A percentile compares a stretch with the other conserved stretches of the same genome.
These are phyloP conservation scores for Elaeagnus macrophylla DNA, from an alignment of 306 rosid genomes.

Conservation along the genomic window DNA sequence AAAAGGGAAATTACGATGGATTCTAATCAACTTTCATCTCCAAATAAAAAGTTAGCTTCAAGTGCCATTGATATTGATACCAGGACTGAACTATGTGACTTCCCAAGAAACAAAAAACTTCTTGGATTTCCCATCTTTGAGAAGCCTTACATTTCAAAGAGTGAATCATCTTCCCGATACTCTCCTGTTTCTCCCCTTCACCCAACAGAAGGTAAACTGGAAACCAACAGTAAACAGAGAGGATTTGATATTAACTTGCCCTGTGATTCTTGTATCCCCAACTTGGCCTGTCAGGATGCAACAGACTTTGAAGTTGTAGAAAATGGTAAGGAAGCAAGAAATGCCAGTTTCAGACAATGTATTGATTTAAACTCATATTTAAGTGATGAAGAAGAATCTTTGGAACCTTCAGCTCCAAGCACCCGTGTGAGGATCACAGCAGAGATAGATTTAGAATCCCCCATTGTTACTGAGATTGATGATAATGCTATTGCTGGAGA, in stretches of 20 bases:
- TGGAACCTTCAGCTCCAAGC: conserved; percentile 30
- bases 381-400: conserved; percentile 62
- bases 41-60: conserved; percentile 30
- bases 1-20: conserved; percentile 38
- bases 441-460: conserved; percentile 75
- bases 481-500: conserved; percentile 38
- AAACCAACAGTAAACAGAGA: conserved; percentile 27
- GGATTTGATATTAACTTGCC: conserved; percentile 79
- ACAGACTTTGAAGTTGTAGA: conserved; percentile 27
- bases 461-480: conserved; percentile 35
- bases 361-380: conserved; percentile 72
- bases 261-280: conserved; percentile 46
- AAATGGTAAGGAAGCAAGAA: conserved; percentile 26
- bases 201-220: conserved; percentile 29
- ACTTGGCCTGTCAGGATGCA: conserved; percentile 31
- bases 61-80: conserved; percentile 33
- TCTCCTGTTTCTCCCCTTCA: conserved; percentile 27
- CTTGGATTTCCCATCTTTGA: conserved; percentile 66
- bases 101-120: conserved; percentile 35
- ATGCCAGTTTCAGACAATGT: conserved; percentile 32
- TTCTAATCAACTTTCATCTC: conserved; percentile 25
- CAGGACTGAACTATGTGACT: conserved; percentile 34
- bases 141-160: conserved; percentile 36
- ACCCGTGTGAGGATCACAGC: conserved; percentile 23
- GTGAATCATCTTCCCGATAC: conserved; percentile 40